These are phyloP conservation scores for Coprinopsis sp. DNA, from an alignment of 768 basidiomycete species.

Conservation along the genomic window DNA sequence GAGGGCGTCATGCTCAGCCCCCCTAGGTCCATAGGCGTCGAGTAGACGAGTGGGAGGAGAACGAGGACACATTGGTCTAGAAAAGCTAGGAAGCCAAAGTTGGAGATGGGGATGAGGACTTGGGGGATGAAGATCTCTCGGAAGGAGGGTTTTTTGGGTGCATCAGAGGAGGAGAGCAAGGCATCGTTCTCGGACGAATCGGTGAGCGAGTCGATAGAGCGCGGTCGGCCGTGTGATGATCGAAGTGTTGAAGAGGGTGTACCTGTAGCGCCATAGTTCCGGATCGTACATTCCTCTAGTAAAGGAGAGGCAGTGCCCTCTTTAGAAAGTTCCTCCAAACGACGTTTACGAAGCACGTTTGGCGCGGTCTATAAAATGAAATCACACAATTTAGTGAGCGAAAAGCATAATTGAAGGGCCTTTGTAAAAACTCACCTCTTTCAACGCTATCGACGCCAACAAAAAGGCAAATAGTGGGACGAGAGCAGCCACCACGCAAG, in stretches of 20 bases:
- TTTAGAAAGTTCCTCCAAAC: not conserved
- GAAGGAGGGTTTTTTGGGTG: conserved; percentile 30
- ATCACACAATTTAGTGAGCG: not conserved
- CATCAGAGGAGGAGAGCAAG: not conserved
- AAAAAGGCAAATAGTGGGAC: conserved; percentile 45
- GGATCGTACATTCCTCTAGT: not conserved
- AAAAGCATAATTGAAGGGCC: conserved; percentile 4
- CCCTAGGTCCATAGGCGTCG: conserved; percentile 56
- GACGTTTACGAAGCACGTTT: not conserved
- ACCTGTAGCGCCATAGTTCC: conserved; percentile 10
- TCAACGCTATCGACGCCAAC: conserved; percentile 41
- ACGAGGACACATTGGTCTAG: conserved; percentile 20
- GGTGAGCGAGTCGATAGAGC: not conserved
- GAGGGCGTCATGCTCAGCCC: conserved; percentile 58
- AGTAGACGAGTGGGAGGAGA: conserved; percentile 49
- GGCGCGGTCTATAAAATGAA: not conserved
- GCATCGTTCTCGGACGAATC: not conserved
- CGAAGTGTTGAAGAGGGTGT: not conserved
- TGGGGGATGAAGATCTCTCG: conserved; percentile 46
- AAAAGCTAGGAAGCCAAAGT: conserved; percentile 56
- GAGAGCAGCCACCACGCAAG: conserved; percentile 54
- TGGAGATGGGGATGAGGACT: conserved; percentile 56
- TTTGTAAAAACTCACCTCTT: conserved; percentile 30
- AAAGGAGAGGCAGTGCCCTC: not conserved
- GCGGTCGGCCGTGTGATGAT: not conserved